phyloP scores from a whole-genome alignment of 2,329 filamentous ascomycete species.

The Colletotrichum tabaci region DNA sequence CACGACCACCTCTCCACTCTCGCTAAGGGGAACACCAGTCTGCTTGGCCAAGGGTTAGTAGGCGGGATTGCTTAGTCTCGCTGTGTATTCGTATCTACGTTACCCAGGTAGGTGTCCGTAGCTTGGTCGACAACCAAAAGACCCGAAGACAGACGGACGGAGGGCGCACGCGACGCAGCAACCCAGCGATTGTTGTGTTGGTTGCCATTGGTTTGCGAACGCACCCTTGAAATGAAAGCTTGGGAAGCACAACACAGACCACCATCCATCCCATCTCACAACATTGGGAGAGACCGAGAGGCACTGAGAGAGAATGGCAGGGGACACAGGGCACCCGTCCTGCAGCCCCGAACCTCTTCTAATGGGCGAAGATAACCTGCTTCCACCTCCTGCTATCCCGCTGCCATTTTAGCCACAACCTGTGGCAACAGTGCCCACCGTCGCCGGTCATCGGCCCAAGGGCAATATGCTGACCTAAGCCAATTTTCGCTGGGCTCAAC shows the following conservation, averaged over 20 bases:
- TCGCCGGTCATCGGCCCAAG: too few relatives aligned
- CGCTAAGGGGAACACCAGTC: neutral
- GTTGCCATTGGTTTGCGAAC: neutral
- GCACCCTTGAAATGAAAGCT: constrained; percentile 1
- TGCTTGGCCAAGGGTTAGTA: neutral
- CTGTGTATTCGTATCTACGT: too few relatives aligned
- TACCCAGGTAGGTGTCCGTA: too few relatives aligned
- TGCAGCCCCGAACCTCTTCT: neutral
- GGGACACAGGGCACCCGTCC: neutral
- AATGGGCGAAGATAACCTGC: too few relatives aligned
- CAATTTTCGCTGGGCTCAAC: too few relatives aligned
- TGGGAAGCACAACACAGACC: constrained; percentile 22
- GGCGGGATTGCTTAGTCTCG: too few relatives aligned
- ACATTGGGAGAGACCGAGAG: too few relatives aligned
- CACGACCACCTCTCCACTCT: neutral
- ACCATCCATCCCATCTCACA: constrained; percentile 16
- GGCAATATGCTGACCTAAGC: too few relatives aligned
- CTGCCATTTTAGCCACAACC: too few relatives aligned
- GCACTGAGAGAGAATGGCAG: neutral
- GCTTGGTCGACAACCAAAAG: neutral
- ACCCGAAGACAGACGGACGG: neutral
- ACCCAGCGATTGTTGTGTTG: neutral
- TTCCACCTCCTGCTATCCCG: too few relatives aligned
- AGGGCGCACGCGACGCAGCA: neutral
- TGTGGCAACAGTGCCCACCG: too few relatives aligned